These are phyloP conservation scores for Monosporascus sp. DNA, from an alignment of 2,329 filamentous ascomycete species.

Conservation along the genomic window DNA sequence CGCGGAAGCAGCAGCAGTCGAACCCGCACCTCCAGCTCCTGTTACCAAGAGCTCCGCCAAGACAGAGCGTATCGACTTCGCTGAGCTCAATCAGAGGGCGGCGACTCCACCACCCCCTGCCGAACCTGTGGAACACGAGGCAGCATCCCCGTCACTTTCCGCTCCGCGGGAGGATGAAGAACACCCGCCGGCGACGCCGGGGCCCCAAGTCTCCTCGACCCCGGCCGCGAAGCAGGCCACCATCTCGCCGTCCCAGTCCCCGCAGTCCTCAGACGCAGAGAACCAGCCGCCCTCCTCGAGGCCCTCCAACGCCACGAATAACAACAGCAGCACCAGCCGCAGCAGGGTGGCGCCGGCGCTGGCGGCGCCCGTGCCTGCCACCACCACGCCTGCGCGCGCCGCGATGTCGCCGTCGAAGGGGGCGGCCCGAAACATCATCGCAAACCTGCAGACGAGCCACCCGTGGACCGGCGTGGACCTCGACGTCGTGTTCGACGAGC, in stretches of 20 bases:
- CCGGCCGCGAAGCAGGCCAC: conserved; percentile 48
- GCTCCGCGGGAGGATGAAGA: conserved; percentile 9
- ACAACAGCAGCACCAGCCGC: conserved; percentile 34
- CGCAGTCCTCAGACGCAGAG: conserved; percentile 74
- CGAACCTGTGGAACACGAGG: conserved; percentile 14
- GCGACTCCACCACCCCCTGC: conserved; percentile 7
- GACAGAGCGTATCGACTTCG: conserved; percentile 12
- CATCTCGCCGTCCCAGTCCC: conserved; percentile 60
- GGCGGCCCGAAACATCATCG: conserved; percentile 38
- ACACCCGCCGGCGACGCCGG: conserved; percentile 38
- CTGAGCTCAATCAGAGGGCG: conserved; percentile 20
- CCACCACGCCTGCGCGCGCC: conserved; percentile 42
- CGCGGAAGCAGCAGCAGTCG: conserved; percentile 13
- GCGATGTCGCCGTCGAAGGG: conserved; percentile 55
- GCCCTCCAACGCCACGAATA: conserved; percentile 41
- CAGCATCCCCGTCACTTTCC: conserved; percentile 25
- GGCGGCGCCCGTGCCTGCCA: conserved; percentile 39
- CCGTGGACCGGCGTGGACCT: conserved; percentile 74
- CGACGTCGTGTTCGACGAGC: conserved; percentile 59
- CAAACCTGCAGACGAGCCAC: conserved; percentile 49
- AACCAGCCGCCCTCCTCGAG: conserved; percentile 70
- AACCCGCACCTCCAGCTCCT: conserved; percentile 6
- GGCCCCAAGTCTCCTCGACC: conserved; percentile 36
- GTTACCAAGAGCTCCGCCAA: conserved; percentile 2
- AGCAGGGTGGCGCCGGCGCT: conserved; percentile 23